Base-by-base conservation (phyloP, 1,139 yeast species). In the Ogataea hybrid region DNA sequence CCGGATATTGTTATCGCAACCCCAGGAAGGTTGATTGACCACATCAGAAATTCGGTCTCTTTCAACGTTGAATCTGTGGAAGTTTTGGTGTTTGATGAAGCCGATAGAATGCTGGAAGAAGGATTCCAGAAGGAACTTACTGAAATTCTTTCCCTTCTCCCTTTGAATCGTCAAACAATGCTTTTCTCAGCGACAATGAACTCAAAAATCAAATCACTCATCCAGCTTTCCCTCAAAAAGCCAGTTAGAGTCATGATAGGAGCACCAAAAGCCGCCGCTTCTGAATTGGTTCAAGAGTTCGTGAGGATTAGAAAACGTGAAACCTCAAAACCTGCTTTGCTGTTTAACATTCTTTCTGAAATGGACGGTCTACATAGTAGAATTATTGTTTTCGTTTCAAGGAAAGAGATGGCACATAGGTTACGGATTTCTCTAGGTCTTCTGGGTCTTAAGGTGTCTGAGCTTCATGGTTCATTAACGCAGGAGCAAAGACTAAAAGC, bases 21-120 rank as follows among this genome's bases (percentile, higher is more conserved):
- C 0, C 96, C 96, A 1, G 96, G 96, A 72, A 79, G 99, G 70
- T 84, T 94, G 53, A 92, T 94, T 59, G 99, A 92, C 66, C 98
- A 92, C 67, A 81, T 94, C 44, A 76, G 97, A 59, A 92, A 92
- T 68, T 89, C 97, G 5, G 92, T 97, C 8, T 84, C 95, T 41
- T 92, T 92, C 65, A 80, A 82, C 37, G 95, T 90, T 37, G 97
- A 92, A 54, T 75, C 82, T 18, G 90, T 92, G 41, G 98, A 92
- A 66, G 86, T 94, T 46, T 71, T 92, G 58, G 95, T 94, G 25
- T 78, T 92, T 54, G 98, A 94, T 70, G 97, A 89, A 70, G 99
- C 98, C 44, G 99, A 94, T 72, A 81, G 99, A 70, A 92, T 92
- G 98, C 75, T 92, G 55, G 99, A 92, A 63, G 98, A 92, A 68